A percentile compares a stretch with the other conserved stretches of the same genome.
Conservation (phyloP, 2,329 filamentous ascomycete genomes). For the Trichothecium roseum region DNA sequence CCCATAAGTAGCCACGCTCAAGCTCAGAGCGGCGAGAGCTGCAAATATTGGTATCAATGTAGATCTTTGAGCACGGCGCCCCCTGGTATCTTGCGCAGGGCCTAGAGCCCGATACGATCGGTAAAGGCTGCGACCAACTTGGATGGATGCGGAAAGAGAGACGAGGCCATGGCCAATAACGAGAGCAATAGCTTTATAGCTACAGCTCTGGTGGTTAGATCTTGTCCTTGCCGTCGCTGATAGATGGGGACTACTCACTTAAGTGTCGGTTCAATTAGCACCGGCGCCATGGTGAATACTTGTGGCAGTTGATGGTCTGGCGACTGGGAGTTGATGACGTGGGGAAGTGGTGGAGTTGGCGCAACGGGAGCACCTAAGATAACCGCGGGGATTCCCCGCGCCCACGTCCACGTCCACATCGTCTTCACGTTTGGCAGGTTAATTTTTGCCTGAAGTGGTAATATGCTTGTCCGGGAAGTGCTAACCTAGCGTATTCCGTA, state of each 20-base stretch:
- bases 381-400: too few species aligned
- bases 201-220: slow-evolving; percentile 1
- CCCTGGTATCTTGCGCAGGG: slow-evolving; percentile 23
- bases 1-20: slow-evolving; percentile 31
- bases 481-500: too few species aligned
- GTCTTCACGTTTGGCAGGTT: too few species aligned
- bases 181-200: slow-evolving; percentile 9
- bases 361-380: too few species aligned
- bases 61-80: slow-evolving; percentile 16
- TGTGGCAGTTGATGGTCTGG: background rate
- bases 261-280: slow-evolving; percentile 12
- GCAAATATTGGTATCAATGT: slow-evolving; percentile 26
- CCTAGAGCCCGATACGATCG: slow-evolving; percentile 15
- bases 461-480: too few species aligned
- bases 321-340: background rate
- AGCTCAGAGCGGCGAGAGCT: slow-evolving; percentile 31
- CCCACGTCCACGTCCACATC: too few species aligned
- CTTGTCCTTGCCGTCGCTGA: background rate
- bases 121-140: slow-evolving; percentile 13
- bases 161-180: slow-evolving; percentile 11
- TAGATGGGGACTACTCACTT: slow-evolving; percentile 11
- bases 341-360: too few species aligned
- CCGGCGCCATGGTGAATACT: slow-evolving; percentile 12
- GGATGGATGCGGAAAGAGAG: slow-evolving; percentile 9
- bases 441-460: too few species aligned